phyloP scores from a whole-genome alignment of 2,329 filamentous ascomycete genomes.

The Hypomyces perniciosus region DNA sequence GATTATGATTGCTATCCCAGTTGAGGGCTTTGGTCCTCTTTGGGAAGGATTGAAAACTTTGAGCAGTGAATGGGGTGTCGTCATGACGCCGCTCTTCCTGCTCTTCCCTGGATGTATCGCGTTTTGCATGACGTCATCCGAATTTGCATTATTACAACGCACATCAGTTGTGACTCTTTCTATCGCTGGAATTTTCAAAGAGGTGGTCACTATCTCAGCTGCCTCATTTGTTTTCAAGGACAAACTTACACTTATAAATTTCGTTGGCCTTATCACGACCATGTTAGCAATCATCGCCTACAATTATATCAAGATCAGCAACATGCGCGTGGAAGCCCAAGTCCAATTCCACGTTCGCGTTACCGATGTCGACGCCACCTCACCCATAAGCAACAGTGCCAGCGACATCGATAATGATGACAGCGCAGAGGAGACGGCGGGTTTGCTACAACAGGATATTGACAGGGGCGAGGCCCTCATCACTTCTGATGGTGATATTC shows the following conservation, averaged over 20 bases:
- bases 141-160: conserved; percentile 90
- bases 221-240: conserved; percentile 87
- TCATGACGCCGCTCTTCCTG: conserved; percentile 65
- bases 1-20: conserved; percentile 71
- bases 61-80: conserved; percentile 58
- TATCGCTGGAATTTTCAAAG: conserved; percentile 98
- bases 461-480: conserved; percentile 32
- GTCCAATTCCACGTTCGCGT: conserved; percentile 41
- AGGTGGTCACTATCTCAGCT: conserved; percentile 90
- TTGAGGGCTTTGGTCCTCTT: conserved; percentile 72
- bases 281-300: conserved; percentile 82
- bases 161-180: conserved; percentile 94
- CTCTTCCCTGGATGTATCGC: conserved; percentile 87
- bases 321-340: conserved; percentile 76
- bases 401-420: conserved; percentile 39
- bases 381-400: conserved; percentile 31
- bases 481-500: conserved; percentile 35
- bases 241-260: conserved; percentile 77
- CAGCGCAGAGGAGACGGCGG: conserved; percentile 39
- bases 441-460: conserved; percentile 37
- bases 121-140: conserved; percentile 93
- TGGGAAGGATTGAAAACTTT: conserved; percentile 59
- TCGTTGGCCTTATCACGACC: conserved; percentile 81
- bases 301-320: conserved; percentile 88
- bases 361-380: conserved; percentile 26